Evolutionary conservation across 164 flowering plant genomes (phyloP).

Genomic region (Macadamia tetraphylla): DNA sequence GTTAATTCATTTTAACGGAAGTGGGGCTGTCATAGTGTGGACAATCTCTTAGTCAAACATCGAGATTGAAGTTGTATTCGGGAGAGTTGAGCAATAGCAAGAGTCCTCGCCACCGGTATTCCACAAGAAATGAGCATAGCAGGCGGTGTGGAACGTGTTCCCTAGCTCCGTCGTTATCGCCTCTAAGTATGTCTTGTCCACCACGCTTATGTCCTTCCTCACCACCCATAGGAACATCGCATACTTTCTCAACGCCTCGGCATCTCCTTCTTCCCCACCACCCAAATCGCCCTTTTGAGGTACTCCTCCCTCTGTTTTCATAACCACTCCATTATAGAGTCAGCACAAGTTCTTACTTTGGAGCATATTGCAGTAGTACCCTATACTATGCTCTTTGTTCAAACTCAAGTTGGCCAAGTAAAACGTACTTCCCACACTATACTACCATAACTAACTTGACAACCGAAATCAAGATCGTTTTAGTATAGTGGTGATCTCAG

Average conservation of each 20-base stretch:
- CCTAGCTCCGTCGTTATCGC: constrained; percentile 75
- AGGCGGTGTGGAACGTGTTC: constrained; percentile 55
- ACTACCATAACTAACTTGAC: no score
- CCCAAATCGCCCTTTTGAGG: constrained; percentile 57
- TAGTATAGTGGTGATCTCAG: no score
- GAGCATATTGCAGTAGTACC: no score
- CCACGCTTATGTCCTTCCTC: constrained; percentile 68
- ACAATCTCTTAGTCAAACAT: no score
- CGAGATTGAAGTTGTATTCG: not conserved
- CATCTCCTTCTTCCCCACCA: constrained; percentile 49
- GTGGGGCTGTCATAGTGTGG: no score
- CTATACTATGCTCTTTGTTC: no score
- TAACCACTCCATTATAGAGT: no score
- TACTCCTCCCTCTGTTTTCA: constrained; percentile 75
- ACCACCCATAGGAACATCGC: constrained; percentile 75
- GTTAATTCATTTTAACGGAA: no score
- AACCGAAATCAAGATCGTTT: no score
- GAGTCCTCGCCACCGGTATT: constrained; percentile 90
- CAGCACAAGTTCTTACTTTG: no score
- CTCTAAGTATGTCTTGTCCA: constrained; percentile 73
- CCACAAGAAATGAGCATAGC: constrained; percentile 88
- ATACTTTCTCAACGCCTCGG: constrained; percentile 62
- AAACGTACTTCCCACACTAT: no score
- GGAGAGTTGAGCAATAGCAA: constrained; percentile 54
- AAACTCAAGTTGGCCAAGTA: no score